Base-by-base conservation (phyloP, 2,329 filamentous ascomycete genomes). In the Talaromyces sp. region DNA sequence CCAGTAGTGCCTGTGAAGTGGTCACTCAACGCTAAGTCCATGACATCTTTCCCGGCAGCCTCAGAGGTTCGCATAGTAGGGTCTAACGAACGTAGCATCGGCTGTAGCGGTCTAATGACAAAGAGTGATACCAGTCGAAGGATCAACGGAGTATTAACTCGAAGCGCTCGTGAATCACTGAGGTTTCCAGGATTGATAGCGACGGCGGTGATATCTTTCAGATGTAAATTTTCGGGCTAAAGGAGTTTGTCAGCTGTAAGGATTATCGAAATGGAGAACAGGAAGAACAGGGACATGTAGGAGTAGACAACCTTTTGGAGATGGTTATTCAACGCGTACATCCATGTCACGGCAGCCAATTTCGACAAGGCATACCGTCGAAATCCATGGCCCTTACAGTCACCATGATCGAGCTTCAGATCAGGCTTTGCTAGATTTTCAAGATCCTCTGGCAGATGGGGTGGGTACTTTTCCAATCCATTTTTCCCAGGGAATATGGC, bases 341-440 rank as follows among this genome's bases (percentile, higher is more conserved):
- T 56, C 32, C 53, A 54, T 46, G 52, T 56, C 10, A 56, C 54
- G 24, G 49, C 54, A 19, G 54, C 54, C 20, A 56, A 22, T 10
- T 56, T 56, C 42, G 50, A 49, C 16, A 49, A 49, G 11, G 42
- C 50, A 14, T 56, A 56, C 36, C 54, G 42, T 11, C n/a, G 46
- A 45, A 51, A 56, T 13, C 54, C 54, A n/a, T 35, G 33, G n/a
- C 5, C 33, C 50, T 50, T 50, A 29, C 54, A 14, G n/a, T 35
- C 33, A n/a, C n/a, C 51, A 47, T 56, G 22, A 19, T 56, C 54
- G 9, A n/a, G 41, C 36, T 17, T 50, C 54, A 37, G 24, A 10
- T 14, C 16, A 9, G 16, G 53, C 54, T 4, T 30, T 13, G 9
- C 27, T 32, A 43, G 50, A 42, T 11, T 11, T 20, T 47, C 32